Base-by-base conservation (phyloP, 208 protist species). In the Naegleria fowleri region DNA sequence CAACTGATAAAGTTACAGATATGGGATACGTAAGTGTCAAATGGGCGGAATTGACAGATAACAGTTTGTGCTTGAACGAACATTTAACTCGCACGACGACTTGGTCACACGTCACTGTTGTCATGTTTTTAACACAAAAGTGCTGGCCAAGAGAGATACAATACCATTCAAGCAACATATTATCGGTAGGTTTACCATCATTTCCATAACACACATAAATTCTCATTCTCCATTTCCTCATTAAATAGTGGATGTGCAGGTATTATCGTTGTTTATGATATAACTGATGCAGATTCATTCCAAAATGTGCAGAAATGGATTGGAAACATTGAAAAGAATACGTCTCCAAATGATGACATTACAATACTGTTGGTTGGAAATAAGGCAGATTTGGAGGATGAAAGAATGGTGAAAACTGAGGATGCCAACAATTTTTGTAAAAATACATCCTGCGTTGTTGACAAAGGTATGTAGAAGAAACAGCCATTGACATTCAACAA, bases 251-350 rank as follows among this genome's bases (percentile, higher is more conserved):
- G 97, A 39, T 96, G 96, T 15, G 94, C 95, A n/a, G 97, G 96
- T 15, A 95, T 96, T 39, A 90, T 98, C 55, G 94, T 98, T 36
- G 96, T 97, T 6, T 98, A 97, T 91, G 96, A 98, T 91, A 96
- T 98, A 86, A 97, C 95, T 13, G 93, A 93, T 48, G 91, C 92
- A 38, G 93, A 95, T 38, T 96, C 95, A 55, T 98, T 97, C 92
- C 94, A 97, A 84, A 96, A 98, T 92, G 92, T 98, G 2, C 90
- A 92, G 83, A 92, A 92, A 55, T 97, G 96, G 96, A 90, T 98
- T 36, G 94, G 97, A 76, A 96, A 98, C 84, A 92, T 96, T 33
- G 93, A 94, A 15, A 92, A 79, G 29, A 29, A 79, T 79, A 79
- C 67, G 19, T 79, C 67, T 36, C 67, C 67, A 36, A 25, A 79